Base-by-base conservation (phyloP, 371 early-diverging fungal genomes). In the Capniomyces stellatus region DNA sequence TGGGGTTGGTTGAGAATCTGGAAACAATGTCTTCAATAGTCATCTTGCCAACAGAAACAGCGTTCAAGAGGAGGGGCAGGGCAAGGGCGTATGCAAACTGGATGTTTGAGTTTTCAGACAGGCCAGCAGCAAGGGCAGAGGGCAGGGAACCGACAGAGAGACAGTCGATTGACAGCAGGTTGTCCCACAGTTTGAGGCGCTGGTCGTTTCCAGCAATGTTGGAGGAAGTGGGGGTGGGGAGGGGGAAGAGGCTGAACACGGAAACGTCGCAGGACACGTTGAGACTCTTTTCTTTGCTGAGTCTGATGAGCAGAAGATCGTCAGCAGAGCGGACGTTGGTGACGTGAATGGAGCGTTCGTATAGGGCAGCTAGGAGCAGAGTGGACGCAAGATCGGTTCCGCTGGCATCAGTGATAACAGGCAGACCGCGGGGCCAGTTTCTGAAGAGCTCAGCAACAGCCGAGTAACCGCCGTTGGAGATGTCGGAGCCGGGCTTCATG, bases 201-300 rank as follows among this genome's bases (percentile, higher is more conserved):
- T 81, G 77, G 3, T 62, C 60, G 54, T 67, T 65, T 58, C 71
- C 51, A 2, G 40, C 55, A 31, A 31, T 21, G 18, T 23, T 31
- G 35, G 40, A 19, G 3, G 51, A 31, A 29, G 28, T 8, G 6
- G 51, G 31, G 6, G 6, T 6, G 29, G 51, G 51, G 6, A 30
- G 31, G 6, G 83, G 71, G 74, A 91, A 91, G 47, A 93, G 70
- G 22, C 81, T 66, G 60, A 83, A 81, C n/a, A 90, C 75, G 30
- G 77, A 67, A 19, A 90, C 90, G 62, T 93, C 97, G 70, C 92
- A 96, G 18, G 92, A 89, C 27, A 92, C 87, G 24, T 71, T 62
- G n/a, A 90, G 71, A n/a, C 86, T 89, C 64, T 84, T 85, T 48
- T 87, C 79, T 73, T 91, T 92, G 58, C 79, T 78, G 66, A 92